Conservation (phyloP, 2,329 filamentous ascomycete genomes). For the Sarocladium strictum region DNA sequence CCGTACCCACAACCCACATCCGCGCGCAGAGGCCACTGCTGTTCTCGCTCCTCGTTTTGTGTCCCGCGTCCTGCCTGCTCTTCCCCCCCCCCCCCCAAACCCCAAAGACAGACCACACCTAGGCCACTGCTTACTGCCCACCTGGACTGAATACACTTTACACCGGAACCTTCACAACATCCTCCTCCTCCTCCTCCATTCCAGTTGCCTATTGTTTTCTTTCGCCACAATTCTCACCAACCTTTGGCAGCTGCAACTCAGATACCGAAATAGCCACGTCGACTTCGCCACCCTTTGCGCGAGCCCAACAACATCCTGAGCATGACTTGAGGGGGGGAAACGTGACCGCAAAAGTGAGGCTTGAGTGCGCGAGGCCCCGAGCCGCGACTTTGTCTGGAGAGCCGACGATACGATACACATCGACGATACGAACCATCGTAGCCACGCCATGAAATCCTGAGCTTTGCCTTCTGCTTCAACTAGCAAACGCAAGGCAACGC, state of each 20-base stretch:
- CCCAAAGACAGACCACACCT: neutral
- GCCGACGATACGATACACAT: neutral
- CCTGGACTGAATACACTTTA: neutral
- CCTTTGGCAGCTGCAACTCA: neutral
- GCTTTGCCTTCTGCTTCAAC: neutral
- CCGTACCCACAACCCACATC: neutral
- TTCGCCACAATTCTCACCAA: neutral
- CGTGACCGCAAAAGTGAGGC: slow-evolving; percentile 8
- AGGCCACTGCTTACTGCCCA: neutral
- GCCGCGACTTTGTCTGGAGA: neutral
- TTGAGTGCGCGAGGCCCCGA: slow-evolving; percentile 6
- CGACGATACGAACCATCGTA: neutral
- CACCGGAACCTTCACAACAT: too few species aligned
- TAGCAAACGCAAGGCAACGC: neutral
- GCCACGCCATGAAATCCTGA: neutral
- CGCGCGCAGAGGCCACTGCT: neutral
- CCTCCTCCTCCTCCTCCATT: slow-evolving; percentile 5
- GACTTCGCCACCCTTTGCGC: slow-evolving; percentile 1
- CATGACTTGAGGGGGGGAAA: slow-evolving; percentile 4
- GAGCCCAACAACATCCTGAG: neutral
- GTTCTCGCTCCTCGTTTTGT: neutral
- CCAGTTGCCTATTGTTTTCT: slow-evolving; percentile 8
- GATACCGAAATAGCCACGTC: neutral
- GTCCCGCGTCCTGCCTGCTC: neutral
- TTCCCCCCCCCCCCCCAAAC: neutral